These are phyloP conservation scores for Capsicum chinense DNA, from an alignment of 257 asterid genomes.

Conservation along the genomic window DNA sequence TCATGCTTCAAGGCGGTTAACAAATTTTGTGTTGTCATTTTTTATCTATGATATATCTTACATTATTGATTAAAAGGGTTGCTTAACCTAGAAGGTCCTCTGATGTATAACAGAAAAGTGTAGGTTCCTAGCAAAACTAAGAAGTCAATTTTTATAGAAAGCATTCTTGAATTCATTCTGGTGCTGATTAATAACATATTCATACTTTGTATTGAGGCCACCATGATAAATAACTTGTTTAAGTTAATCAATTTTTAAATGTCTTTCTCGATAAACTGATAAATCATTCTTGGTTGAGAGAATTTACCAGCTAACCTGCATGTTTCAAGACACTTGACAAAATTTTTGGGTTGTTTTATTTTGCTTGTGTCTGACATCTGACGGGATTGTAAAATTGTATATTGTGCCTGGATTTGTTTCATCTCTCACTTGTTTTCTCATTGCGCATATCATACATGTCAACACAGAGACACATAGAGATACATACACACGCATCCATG, in stretches of 20 bases:
- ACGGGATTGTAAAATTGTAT: not conserved
- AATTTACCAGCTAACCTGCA: conserved; percentile 9
- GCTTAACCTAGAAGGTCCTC: conserved; percentile 1
- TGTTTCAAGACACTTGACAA: not conserved
- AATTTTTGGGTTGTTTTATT: not conserved
- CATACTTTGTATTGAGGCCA: not conserved
- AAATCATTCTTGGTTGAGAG: not conserved
- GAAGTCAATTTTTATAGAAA: not conserved
- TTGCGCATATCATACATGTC: not conserved
- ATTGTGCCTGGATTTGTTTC: not conserved
- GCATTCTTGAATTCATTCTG: not conserved
- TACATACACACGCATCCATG: not conserved
- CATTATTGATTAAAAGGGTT: not conserved
- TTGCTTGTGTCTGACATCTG: not conserved
- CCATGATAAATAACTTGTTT: not conserved
- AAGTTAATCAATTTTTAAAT: not conserved
- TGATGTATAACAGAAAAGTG: not conserved
- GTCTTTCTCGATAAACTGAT: not conserved
- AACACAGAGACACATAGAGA: not conserved
- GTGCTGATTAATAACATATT: not conserved
- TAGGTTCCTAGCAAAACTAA: conserved; percentile 21
- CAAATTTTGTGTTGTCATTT: not conserved
- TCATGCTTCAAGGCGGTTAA: not conserved
- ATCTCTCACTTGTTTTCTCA: not conserved
- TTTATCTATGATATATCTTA: not conserved